Evolutionary conservation across 495 filamentous ascomycete species (phyloP).

Genomic region (Tuber melanosporum): DNA sequence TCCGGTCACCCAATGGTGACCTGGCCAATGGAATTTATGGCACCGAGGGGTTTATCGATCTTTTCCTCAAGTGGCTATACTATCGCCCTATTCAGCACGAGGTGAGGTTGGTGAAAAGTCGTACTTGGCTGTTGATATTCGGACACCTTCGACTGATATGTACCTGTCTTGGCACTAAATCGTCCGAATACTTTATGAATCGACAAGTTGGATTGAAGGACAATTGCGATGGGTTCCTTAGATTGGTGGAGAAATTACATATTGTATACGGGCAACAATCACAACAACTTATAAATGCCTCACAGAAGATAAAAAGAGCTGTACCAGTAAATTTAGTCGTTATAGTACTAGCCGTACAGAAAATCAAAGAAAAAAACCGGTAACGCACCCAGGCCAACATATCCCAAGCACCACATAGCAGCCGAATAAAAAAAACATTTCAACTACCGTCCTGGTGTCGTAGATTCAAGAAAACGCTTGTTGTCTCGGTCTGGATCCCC

Average conservation of each 20-base stretch:
- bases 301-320: not conserved
- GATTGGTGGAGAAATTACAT: not conserved
- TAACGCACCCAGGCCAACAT: not conserved
- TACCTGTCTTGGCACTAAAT: not conserved
- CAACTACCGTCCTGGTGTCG: not conserved
- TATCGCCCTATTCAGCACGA: too few relatives aligned
- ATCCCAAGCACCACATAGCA: not conserved
- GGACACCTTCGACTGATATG: not conserved
- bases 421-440: not conserved
- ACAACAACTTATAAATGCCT: not conserved
- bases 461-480: conserved; percentile 23
- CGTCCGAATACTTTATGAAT: not conserved
- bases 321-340: not conserved
- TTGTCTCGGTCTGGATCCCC: conserved; percentile 63
- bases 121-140: not conserved
- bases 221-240: not conserved
- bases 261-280: not conserved
- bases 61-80: too few relatives aligned
- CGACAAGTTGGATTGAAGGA: not conserved
- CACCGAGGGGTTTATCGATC: too few relatives aligned
- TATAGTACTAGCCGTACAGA: not conserved
- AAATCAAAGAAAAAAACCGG: not conserved
- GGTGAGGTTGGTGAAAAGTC: not conserved
- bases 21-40: too few relatives aligned
- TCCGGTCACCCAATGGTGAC: too few relatives aligned